phyloP scores from a whole-genome alignment of 2,329 filamentous ascomycete species.

The Emmonsiellopsis sp. region DNA sequence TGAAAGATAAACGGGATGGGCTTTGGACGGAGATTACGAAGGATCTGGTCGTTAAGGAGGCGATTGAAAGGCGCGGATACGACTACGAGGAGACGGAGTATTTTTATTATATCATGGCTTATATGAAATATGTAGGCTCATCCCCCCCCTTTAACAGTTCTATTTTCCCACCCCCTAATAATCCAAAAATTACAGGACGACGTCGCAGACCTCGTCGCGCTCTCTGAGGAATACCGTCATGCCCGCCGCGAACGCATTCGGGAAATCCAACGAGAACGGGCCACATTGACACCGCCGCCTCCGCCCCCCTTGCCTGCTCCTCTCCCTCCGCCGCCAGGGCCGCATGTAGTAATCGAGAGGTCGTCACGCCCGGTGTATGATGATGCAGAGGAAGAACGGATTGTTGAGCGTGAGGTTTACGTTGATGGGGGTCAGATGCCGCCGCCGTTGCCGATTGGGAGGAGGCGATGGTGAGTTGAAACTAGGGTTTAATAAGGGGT shows the following conservation, averaged over 20 bases:
- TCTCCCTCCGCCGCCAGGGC: slow-evolving; percentile 1
- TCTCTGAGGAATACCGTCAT: slow-evolving; percentile 72
- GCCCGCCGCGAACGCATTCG: slow-evolving; percentile 49
- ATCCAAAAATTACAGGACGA: slow-evolving; percentile 55
- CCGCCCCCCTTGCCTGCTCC: slow-evolving; percentile 11
- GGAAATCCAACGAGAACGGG: slow-evolving; percentile 45
- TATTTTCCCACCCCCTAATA: neutral
- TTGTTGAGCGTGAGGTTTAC: neutral
- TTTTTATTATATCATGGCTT: slow-evolving; percentile 90
- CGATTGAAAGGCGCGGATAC: slow-evolving; percentile 75
- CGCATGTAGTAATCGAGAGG: neutral
- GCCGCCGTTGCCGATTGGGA: neutral
- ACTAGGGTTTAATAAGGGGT: neutral
- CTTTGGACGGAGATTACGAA: slow-evolving; percentile 98
- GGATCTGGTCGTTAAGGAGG: slow-evolving; percentile 76
- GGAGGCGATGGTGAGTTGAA: neutral
- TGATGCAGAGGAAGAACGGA: neutral
- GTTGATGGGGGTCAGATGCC: neutral
- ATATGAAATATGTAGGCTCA: slow-evolving; percentile 70
- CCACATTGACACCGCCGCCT: slow-evolving; percentile 13
- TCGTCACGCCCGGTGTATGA: neutral
- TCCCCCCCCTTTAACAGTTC: neutral
- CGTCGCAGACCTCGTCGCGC: slow-evolving; percentile 69
- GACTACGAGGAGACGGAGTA: slow-evolving; percentile 81
- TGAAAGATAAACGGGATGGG: slow-evolving; percentile 40